These are phyloP conservation scores for Tetramitus jugosus DNA, from an alignment of 208 protist genomes.

Conservation along the genomic window DNA sequence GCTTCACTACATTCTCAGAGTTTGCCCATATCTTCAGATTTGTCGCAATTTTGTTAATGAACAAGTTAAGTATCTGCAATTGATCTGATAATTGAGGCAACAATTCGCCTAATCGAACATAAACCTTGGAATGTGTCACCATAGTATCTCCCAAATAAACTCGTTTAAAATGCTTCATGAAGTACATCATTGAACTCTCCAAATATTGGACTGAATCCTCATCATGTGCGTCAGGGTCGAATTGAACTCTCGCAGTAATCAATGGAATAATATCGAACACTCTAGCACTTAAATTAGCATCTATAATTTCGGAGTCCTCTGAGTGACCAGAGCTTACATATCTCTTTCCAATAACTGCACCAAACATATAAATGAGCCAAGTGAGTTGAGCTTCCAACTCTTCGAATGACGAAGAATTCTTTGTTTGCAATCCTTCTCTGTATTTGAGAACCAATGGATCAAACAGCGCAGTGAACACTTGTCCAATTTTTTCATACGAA, in stretches of 20 bases:
- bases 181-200: constrained; percentile 31
- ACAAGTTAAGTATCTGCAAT: constrained; percentile 34
- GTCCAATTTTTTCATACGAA: constrained; percentile 32
- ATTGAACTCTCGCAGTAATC: neutral
- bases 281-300: constrained; percentile 31
- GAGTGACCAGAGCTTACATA: neutral
- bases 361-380: constrained; percentile 41
- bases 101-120: constrained; percentile 18
- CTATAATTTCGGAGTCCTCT: constrained; percentile 33
- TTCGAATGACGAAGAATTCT: neutral
- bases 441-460: constrained; percentile 7
- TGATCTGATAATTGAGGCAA: constrained; percentile 29
- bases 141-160: constrained; percentile 33
- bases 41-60: constrained; percentile 37
- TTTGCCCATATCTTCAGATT: constrained; percentile 37
- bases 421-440: neutral
- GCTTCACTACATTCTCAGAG: constrained; percentile 28
- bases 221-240: neutral
- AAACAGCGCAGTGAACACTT: constrained; percentile 7
- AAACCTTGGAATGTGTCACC: neutral
- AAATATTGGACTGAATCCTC: constrained; percentile 30
- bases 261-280: constrained; percentile 23
- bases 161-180: constrained; percentile 34
- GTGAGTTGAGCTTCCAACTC: constrained; percentile 25
- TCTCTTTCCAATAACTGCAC: constrained; percentile 28